Percentiles rank a stretch among this genome's conserved stretches.
These are phyloP conservation scores for Puccinia horiana DNA, from an alignment of 1,284 basidiomycete genomes.

Conservation along the genomic window DNA sequence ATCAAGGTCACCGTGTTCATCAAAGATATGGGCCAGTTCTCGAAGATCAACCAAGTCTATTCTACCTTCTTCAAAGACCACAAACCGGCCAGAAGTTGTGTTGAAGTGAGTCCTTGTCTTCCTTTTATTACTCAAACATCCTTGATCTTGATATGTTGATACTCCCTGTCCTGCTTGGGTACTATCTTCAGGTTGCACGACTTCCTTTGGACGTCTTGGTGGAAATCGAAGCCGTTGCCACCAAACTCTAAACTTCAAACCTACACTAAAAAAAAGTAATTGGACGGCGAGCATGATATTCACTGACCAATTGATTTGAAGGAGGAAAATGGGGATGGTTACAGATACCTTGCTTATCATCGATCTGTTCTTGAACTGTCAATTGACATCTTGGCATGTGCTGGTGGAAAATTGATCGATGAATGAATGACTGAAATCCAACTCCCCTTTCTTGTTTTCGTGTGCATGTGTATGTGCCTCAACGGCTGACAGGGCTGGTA, in stretches of 20 bases:
- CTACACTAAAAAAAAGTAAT: too few relatives aligned
- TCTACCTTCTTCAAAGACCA: slow-evolving; percentile 71
- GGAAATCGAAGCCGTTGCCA: slow-evolving; percentile 85
- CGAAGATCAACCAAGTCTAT: slow-evolving; percentile 69
- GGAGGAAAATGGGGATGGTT: too few relatives aligned
- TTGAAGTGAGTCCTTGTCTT: slow-evolving; percentile 62
- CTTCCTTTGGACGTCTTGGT: slow-evolving; percentile 78
- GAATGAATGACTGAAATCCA: too few relatives aligned
- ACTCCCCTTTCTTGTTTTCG: too few relatives aligned
- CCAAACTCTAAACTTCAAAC: slow-evolving; percentile 36
- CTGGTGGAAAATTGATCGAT: too few relatives aligned
- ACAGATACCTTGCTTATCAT: too few relatives aligned
- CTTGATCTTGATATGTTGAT: background rate
- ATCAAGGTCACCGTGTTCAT: slow-evolving; percentile 90
- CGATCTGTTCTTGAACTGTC: too few relatives aligned
- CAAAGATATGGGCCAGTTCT: slow-evolving; percentile 89
- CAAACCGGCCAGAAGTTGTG: slow-evolving; percentile 87
- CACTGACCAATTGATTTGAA: too few relatives aligned
- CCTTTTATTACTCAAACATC: background rate
- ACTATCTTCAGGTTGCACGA: slow-evolving; percentile 64
- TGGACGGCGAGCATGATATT: too few relatives aligned
- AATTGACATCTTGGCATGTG: too few relatives aligned
- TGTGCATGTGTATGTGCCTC: too few relatives aligned
- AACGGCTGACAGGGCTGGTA: too few relatives aligned
- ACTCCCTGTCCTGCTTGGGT: background rate